Conservation (phyloP, 495 filamentous ascomycete genomes). For the Cetradonia linearis region DNA sequence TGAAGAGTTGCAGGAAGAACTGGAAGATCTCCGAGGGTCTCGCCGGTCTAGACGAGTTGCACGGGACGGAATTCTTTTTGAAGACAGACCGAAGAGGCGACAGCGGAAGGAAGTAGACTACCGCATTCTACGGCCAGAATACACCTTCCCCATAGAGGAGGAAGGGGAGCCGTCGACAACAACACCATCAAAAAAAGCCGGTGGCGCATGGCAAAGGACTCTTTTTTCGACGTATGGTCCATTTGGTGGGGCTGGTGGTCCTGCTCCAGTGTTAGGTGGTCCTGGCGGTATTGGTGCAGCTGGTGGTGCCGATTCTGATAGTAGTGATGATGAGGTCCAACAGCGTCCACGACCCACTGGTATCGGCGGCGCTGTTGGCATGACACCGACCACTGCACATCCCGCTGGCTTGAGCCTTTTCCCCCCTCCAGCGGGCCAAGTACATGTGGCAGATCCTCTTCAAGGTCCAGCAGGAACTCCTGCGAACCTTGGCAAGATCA, state of each 20-base stretch:
- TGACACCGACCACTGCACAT: conserved; percentile 62
- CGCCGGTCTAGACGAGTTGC: conserved; percentile 41
- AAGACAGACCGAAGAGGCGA: conserved; percentile 43
- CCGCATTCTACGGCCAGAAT: conserved; percentile 64
- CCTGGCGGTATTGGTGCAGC: conserved; percentile 67
- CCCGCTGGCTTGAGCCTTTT: conserved; percentile 43
- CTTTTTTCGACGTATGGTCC: conserved; percentile 82
- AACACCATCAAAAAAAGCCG: conserved; percentile 56
- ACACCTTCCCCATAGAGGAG: conserved; percentile 56
- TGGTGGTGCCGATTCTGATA: conserved; percentile 82
- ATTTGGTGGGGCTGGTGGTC: conserved; percentile 73
- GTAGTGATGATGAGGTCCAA: conserved; percentile 80
- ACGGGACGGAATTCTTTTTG: conserved; percentile 48
- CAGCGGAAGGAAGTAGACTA: conserved; percentile 57
- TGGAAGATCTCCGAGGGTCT: conserved; percentile 53
- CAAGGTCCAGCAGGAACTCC: conserved; percentile 57
- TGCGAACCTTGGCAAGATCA: conserved; percentile 80
- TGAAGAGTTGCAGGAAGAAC: conserved; percentile 72
- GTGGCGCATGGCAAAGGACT: conserved; percentile 54
- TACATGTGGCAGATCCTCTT: conserved; percentile 54
- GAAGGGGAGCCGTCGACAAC: conserved; percentile 53
- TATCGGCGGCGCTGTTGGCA: conserved; percentile 53
- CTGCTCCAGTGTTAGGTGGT: conserved; percentile 60
- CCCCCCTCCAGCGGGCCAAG: conserved; percentile 42
- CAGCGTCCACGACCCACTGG: conserved; percentile 41